These are phyloP conservation scores for Fraxinus floribunda DNA, from an alignment of 305 asterid genomes.

Conservation along the genomic window DNA sequence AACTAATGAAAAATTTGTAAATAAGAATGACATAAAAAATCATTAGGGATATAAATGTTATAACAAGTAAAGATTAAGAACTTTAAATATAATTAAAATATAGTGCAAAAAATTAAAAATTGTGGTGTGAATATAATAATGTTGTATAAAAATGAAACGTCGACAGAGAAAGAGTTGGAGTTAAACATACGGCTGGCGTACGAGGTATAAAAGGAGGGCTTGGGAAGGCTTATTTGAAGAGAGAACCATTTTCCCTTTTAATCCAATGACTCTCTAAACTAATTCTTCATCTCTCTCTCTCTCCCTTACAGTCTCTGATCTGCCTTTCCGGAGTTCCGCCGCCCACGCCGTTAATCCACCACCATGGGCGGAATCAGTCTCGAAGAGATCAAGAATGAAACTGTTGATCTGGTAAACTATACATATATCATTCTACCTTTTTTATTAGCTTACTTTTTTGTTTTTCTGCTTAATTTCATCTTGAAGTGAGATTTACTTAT, in stretches of 20 bases:
- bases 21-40: too few relatives aligned
- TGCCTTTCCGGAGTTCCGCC: neutral
- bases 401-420: slow-evolving; percentile 48
- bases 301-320: neutral
- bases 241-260: neutral
- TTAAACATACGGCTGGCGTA: neutral
- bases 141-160: neutral
- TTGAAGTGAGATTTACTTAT: neutral
- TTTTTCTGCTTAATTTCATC: neutral
- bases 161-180: neutral
- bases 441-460: neutral
- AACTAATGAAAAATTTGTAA: too few relatives aligned
- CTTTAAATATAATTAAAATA: too few relatives aligned
- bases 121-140: too few relatives aligned
- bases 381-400: slow-evolving; percentile 46
- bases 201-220: slow-evolving; percentile 23
- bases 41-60: too few relatives aligned
- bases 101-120: too few relatives aligned
- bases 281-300: neutral
- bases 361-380: slow-evolving; percentile 40
- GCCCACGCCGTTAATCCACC: slow-evolving; percentile 4
- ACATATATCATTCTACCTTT: neutral
- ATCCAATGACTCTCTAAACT: slow-evolving; percentile 18
- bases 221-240: neutral
- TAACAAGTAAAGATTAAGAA: too few relatives aligned